These are phyloP conservation scores for Achlya hypogyna DNA, from an alignment of 352 stramenopile species.

Conservation along the genomic window DNA sequence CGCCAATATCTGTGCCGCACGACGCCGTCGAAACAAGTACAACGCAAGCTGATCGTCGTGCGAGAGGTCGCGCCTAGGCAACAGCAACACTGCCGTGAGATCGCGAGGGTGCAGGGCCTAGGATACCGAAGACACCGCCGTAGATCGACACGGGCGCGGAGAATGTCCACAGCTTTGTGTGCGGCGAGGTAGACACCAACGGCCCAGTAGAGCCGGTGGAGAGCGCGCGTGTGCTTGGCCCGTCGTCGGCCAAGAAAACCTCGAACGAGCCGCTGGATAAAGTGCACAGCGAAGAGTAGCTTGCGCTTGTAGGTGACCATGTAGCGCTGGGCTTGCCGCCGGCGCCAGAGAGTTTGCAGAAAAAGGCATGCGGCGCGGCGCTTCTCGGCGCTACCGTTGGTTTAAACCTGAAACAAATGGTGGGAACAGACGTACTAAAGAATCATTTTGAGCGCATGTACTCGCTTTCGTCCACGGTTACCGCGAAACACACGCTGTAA, in stretches of 20 bases:
- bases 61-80: constrained; percentile 33
- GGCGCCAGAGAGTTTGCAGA: constrained; percentile 9
- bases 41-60: constrained; percentile 23
- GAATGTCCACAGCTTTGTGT: constrained; percentile 32
- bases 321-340: not conserved
- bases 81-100: constrained; percentile 40
- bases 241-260: constrained; percentile 43
- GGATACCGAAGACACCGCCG: constrained; percentile 46
- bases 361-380: not conserved
- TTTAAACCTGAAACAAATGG: constrained; percentile 27
- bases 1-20: constrained; percentile 40
- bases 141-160: constrained; percentile 46
- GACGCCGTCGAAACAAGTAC: constrained; percentile 35
- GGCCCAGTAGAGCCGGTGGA: constrained; percentile 27
- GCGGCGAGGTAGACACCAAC: constrained; percentile 35
- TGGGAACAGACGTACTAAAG: constrained; percentile 2
- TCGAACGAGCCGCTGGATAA: constrained; percentile 44
- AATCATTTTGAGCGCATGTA: constrained; percentile 19
- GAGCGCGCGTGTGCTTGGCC: constrained; percentile 26
- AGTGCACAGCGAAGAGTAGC: constrained; percentile 23
- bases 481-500: constrained; percentile 63
- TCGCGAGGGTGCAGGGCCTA: constrained; percentile 38
- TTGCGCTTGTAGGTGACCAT: not conserved
- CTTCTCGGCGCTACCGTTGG: constrained; percentile 29
- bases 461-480: constrained; percentile 41